Conservation (phyloP, 179 eudicot genomes). For the Carnegiea gigantea region DNA sequence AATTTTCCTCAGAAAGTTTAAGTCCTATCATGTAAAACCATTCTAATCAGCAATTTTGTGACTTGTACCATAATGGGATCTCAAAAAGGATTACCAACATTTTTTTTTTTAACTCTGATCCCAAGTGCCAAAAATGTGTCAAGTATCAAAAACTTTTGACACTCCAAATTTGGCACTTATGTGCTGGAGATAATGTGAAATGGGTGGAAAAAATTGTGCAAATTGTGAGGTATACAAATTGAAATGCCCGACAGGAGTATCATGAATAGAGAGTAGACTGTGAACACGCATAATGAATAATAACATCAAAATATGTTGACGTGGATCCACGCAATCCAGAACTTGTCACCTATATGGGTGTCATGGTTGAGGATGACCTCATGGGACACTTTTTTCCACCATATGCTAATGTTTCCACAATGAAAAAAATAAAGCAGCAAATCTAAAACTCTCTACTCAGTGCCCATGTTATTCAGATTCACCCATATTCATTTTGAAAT, state of each 20-base stretch:
- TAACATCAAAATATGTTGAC: background rate
- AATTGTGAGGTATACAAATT: background rate
- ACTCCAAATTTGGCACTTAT: background rate
- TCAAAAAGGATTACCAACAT: background rate
- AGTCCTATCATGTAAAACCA: conserved; percentile 50
- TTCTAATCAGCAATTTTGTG: conserved; percentile 9
- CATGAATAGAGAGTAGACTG: background rate
- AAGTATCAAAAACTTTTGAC: background rate
- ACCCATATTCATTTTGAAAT: no score
- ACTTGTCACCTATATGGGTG: background rate
- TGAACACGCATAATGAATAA: background rate
- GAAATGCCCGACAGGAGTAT: background rate
- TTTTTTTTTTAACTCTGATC: background rate
- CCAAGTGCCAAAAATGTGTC: background rate
- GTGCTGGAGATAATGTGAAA: background rate
- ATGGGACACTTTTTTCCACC: background rate
- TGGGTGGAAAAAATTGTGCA: background rate
- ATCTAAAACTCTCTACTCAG: background rate
- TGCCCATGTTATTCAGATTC: no score
- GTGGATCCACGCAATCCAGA: background rate
- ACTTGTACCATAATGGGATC: background rate
- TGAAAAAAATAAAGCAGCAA: background rate
- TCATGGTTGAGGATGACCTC: background rate
- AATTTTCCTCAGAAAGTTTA: conserved; percentile 65
- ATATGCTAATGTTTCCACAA: background rate